Percentiles rank a stretch among this genome's conserved stretches.
These are phyloP conservation scores for Funneliformis geosporum DNA, from an alignment of 192 early-diverging fungal species.

Conservation along the genomic window DNA sequence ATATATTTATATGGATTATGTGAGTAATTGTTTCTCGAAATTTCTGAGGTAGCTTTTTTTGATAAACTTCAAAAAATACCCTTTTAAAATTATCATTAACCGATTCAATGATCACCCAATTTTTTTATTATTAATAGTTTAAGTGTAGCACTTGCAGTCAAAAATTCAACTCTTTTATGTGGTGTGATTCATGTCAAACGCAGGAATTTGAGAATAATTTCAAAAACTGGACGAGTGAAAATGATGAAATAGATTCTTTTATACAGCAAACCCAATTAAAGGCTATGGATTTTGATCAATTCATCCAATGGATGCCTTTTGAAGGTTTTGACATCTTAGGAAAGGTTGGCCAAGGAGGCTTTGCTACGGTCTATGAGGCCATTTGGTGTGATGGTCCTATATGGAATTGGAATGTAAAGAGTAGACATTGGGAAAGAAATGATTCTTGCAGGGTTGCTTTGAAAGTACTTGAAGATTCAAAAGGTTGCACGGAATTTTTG, in stretches of 20 bases:
- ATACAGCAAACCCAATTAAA: slow-evolving; percentile 3
- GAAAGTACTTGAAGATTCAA: background rate
- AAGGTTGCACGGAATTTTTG: background rate
- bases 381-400: background rate
- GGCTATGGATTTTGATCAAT: background rate
- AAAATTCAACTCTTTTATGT: background rate
- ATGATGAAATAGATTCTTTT: background rate
- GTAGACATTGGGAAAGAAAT: background rate
- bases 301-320: background rate
- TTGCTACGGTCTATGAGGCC: background rate
- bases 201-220: background rate
- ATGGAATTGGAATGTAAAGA: background rate
- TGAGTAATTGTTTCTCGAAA: background rate
- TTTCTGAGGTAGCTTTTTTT: too few species aligned
- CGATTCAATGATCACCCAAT: too few species aligned
- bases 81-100: too few species aligned
- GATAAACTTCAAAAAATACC: background rate
- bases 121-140: background rate
- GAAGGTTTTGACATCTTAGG: background rate
- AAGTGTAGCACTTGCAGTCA: background rate
- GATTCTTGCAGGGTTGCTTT: slow-evolving; percentile 2
- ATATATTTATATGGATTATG: background rate
- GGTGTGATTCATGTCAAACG: background rate
- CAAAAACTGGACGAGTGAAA: background rate
- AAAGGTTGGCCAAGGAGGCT: background rate